Conservation (phyloP, 179 eudicot species). For the Camellia oleifera region DNA sequence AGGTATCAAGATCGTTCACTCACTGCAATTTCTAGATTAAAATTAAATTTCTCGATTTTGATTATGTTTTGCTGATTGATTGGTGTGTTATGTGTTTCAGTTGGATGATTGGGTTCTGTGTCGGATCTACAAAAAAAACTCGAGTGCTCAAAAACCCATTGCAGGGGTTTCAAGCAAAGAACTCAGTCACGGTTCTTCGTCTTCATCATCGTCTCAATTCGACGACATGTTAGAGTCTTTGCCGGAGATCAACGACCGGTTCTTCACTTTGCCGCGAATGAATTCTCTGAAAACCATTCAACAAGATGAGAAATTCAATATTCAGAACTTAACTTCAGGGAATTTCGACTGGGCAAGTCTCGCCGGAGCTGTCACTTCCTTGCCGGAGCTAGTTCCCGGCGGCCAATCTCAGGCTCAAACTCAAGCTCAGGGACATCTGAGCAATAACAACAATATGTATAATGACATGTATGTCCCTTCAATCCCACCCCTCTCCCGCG, state of each 20-base stretch:
- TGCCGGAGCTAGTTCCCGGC: constrained; percentile 27
- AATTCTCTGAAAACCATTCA: constrained; percentile 29
- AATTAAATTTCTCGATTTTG: too few species aligned
- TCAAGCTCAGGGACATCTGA: constrained; percentile 10
- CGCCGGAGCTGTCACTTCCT: constrained; percentile 29
- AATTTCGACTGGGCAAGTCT: constrained; percentile 57
- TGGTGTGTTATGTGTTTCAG: constrained; percentile 27
- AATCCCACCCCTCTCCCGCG: constrained; percentile 31
- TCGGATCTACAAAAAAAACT: constrained; percentile 69
- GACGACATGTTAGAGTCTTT: constrained; percentile 58
- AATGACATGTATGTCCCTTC: constrained; percentile 39
- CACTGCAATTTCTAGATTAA: not conserved
- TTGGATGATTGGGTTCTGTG: constrained; percentile 81
- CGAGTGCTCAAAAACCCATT: constrained; percentile 28
- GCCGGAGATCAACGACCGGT: constrained; percentile 45
- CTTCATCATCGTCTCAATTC: constrained; percentile 56
- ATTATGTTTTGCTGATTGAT: constrained; percentile 20
- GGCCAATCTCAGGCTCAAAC: constrained; percentile 19
- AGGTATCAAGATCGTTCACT: constrained; percentile 31
- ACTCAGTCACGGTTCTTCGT: constrained; percentile 42
- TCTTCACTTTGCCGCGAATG: constrained; percentile 40
- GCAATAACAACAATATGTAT: constrained; percentile 8
- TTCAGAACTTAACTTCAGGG: constrained; percentile 54
- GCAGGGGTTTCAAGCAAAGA: constrained; percentile 28
- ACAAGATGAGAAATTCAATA: constrained; percentile 35